Conservation (phyloP, 352 stramenopile species). For the Phytophthora europaea region DNA sequence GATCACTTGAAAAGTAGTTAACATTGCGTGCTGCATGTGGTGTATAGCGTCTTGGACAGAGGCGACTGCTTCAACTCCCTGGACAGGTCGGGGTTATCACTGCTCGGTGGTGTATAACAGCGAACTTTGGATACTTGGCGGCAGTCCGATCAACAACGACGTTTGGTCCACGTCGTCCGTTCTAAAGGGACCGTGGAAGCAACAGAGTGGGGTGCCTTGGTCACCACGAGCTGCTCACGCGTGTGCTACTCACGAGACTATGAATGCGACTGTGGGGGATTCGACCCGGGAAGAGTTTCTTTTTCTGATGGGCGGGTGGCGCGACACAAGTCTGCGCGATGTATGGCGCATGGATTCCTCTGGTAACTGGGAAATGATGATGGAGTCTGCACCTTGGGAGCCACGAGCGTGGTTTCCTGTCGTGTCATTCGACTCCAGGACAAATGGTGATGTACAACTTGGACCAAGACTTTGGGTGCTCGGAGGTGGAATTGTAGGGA, state of each 20-base stretch:
- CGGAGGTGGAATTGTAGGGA: constrained; percentile 78
- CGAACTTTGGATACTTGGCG: constrained; percentile 77
- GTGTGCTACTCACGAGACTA: constrained; percentile 63
- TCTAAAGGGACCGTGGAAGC: constrained; percentile 59
- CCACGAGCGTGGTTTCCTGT: constrained; percentile 79
- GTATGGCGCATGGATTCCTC: constrained; percentile 74
- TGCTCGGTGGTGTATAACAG: constrained; percentile 71
- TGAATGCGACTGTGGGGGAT: constrained; percentile 71
- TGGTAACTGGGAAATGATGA: constrained; percentile 53
- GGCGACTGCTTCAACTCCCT: constrained; percentile 43
- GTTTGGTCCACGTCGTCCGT: constrained; percentile 80
- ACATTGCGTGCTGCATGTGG: not conserved
- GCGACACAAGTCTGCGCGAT: constrained; percentile 69
- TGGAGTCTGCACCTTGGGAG: constrained; percentile 60
- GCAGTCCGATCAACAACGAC: constrained; percentile 83
- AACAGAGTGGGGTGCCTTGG: constrained; percentile 62
- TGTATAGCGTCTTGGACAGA: constrained; percentile 59
- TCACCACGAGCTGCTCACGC: constrained; percentile 63
- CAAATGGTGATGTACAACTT: constrained; percentile 63
- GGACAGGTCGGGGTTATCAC: constrained; percentile 76
- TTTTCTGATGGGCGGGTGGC: constrained; percentile 79
- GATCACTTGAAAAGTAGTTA: not conserved
- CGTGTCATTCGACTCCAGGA: constrained; percentile 80
- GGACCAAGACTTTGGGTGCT: constrained; percentile 80
- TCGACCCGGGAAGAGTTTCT: constrained; percentile 55